Evolutionary conservation across 2,329 filamentous ascomycete species (phyloP).

Genomic region (Penicillium crustosum): DNA sequence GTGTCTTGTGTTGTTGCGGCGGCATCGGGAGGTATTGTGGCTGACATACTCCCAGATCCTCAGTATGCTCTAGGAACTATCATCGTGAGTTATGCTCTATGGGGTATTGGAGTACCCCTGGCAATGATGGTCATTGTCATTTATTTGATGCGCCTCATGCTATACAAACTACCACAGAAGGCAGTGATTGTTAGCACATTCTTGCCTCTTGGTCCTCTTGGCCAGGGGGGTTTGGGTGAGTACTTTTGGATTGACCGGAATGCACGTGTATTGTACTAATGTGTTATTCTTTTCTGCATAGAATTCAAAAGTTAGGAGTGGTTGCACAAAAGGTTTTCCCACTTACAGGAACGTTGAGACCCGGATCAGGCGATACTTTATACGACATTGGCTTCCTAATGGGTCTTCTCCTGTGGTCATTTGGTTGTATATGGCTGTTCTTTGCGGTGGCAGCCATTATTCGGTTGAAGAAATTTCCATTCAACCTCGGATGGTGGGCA

Average conservation of each 20-base stretch:
- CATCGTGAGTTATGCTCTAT: not conserved
- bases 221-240: not conserved
- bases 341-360: not conserved
- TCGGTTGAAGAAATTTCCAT: not conserved
- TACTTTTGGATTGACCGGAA: no score
- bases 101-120: not conserved
- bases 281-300: not conserved
- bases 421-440: not conserved
- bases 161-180: not conserved
- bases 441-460: not conserved
- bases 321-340: not conserved
- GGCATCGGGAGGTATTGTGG: not conserved
- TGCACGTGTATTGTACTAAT: not conserved
- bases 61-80: not conserved
- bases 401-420: not conserved
- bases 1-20: not conserved
- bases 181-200: not conserved
- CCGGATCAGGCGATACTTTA: not conserved
- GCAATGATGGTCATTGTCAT: not conserved
- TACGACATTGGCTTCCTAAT: not conserved
- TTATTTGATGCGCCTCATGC: not conserved
- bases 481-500: constrained; percentile 3
- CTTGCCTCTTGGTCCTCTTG: not conserved
- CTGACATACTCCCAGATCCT: not conserved
- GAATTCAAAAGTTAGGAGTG: not conserved